phyloP scores from a whole-genome alignment of 1,139 yeast species.

The Magnusiomyces sp. region DNA sequence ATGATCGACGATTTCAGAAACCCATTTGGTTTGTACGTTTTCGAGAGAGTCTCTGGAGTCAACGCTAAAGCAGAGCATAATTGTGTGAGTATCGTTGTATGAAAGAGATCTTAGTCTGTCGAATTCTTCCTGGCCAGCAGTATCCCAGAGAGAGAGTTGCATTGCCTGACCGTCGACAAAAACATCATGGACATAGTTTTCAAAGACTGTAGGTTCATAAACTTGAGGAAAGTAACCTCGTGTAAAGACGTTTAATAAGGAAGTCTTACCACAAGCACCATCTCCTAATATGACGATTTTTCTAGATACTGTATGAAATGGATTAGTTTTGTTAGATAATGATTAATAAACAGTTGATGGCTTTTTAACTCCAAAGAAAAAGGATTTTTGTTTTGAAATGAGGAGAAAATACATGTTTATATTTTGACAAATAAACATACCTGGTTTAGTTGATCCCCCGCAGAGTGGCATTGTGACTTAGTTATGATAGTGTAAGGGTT shows the following conservation, averaged over 20 bases:
- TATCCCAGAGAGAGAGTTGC: slow-evolving; percentile 92
- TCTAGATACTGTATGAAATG: slow-evolving; percentile 48
- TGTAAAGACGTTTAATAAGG: slow-evolving; percentile 89
- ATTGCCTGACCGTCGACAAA: slow-evolving; percentile 92
- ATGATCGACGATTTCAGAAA: slow-evolving; percentile 91
- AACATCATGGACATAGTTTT: slow-evolving; percentile 94
- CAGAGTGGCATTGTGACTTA: slow-evolving; percentile 51
- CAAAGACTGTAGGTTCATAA: slow-evolving; percentile 96
- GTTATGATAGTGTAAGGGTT: neutral
- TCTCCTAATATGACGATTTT: slow-evolving; percentile 95
- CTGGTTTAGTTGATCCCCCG: slow-evolving; percentile 56
- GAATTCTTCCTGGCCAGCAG: slow-evolving; percentile 98
- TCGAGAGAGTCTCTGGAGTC: slow-evolving; percentile 92
- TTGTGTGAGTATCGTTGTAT: slow-evolving; percentile 92
- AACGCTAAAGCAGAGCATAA: slow-evolving; percentile 90
- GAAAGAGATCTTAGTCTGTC: slow-evolving; percentile 84
- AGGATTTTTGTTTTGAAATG: neutral
- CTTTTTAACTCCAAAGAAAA: neutral
- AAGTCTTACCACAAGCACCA: slow-evolving; percentile 93
- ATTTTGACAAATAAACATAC: slow-evolving; percentile 17
- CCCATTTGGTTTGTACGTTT: slow-evolving; percentile 94
- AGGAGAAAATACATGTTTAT: neutral
- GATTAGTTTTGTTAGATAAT: slow-evolving; percentile 6
- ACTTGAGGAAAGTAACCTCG: slow-evolving; percentile 98
- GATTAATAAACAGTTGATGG: neutral